phyloP scores from a whole-genome alignment of 306 rosid genomes.

The Vicia sativa region DNA sequence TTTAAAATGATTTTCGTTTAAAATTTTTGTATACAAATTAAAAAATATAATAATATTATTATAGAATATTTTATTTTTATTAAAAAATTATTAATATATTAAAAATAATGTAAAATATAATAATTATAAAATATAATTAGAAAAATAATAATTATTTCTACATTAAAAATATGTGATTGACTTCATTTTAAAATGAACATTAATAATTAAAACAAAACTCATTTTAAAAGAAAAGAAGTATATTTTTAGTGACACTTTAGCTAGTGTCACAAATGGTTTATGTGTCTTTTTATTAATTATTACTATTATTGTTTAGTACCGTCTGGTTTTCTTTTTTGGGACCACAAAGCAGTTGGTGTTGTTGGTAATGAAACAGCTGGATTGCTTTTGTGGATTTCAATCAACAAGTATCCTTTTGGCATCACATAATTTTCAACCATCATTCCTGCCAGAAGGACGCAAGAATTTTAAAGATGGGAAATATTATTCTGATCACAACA shows the following conservation, averaged over 20 bases:
- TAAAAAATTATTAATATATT: too few relatives aligned
- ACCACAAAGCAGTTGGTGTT: conserved; percentile 33
- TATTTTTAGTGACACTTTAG: neutral
- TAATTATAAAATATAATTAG: too few relatives aligned
- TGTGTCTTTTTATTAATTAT: conserved; percentile 13
- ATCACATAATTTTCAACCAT: conserved; percentile 36
- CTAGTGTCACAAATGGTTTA: neutral
- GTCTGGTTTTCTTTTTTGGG: conserved; percentile 3
- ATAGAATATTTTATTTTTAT: too few relatives aligned
- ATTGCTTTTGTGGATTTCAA: conserved; percentile 38
- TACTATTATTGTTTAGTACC: neutral
- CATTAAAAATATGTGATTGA: too few relatives aligned
- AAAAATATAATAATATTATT: too few relatives aligned
- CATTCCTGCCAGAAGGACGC: conserved; percentile 18
- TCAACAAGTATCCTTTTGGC: conserved; percentile 41
- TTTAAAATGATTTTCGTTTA: too few relatives aligned
- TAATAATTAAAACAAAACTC: too few relatives aligned
- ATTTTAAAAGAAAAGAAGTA: too few relatives aligned
- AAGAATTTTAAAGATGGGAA: neutral
- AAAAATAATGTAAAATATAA: too few relatives aligned
- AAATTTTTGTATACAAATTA: too few relatives aligned
- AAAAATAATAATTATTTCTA: too few relatives aligned
- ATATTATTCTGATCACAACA: neutral
- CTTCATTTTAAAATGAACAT: too few relatives aligned
- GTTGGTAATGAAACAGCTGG: conserved; percentile 52